Base-by-base conservation (phyloP, 73 alveolate species). In the Blepharisma stoltei region DNA sequence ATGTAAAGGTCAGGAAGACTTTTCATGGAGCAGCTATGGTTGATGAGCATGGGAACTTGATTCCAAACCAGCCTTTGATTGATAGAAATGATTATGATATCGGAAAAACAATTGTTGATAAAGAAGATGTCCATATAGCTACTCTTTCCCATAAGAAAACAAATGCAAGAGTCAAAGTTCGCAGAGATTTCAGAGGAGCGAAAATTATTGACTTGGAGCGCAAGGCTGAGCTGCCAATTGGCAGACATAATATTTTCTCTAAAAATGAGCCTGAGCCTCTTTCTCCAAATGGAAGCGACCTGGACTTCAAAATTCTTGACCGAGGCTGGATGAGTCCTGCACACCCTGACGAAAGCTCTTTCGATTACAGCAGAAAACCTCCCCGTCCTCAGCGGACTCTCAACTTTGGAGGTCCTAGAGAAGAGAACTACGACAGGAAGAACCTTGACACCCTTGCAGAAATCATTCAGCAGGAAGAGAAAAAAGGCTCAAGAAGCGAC, bases 171-270 rank as follows among this genome's bases (percentile, higher is more conserved):
- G 73, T 60, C 46, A 60, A 60, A 25, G 73, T 60, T 38, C 73
- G 73, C 2, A 60, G 73, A 25, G 23, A 14, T 25, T 60, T 60
- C 73, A n/a, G 73, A 60, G 73, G 73, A n/a, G 73, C 73, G 6
- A 60, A 60, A 25, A 60, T 60, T 25, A 25, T 60, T 9, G 73
- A 60, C 46, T 38, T 60, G 14, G 73, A 60, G 5, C 38, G 73
- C 18, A 60, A 60, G 5, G 73, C 73, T 25, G 73, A 60, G 38
- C 14, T 60, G 2, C 73, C 73, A 1, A 60, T 60, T 9, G 41
- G 41, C 41, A 0, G 41, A 3, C 41, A 32, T 32, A 32, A 32
- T 32, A 32, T 32, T 32, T 32, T 32, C 41, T 32, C 41, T 32
- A n/a, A 25, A 25, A 38, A 60, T 25, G 73, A 60, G 5, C 73